These are phyloP conservation scores for Prunus dulcis DNA, from an alignment of 306 rosid genomes.

Conservation along the genomic window DNA sequence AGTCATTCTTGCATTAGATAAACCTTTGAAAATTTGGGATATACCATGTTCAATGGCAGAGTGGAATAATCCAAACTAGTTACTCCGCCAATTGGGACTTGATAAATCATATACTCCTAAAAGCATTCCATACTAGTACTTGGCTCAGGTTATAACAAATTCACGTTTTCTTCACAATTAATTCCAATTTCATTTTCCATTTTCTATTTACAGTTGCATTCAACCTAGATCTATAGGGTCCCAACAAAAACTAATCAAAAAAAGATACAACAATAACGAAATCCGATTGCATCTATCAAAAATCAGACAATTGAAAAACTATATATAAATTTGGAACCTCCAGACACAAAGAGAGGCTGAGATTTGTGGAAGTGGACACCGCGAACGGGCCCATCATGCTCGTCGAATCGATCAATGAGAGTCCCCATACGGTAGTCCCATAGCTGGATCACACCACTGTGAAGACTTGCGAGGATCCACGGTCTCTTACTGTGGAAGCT, in stretches of 20 bases:
- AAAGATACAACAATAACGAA: not conserved
- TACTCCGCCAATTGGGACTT: not conserved
- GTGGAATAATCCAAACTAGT: not conserved
- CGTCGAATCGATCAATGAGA: constrained; percentile 86
- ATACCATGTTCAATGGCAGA: not conserved
- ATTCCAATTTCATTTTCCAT: not conserved
- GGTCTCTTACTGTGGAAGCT: constrained; percentile 96
- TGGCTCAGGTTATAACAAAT: not conserved
- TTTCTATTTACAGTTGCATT: not conserved
- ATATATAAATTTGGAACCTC: constrained; percentile 50
- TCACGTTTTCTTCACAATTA: not conserved
- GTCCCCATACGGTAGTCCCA: constrained; percentile 99
- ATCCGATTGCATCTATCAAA: not conserved
- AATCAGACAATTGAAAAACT: not conserved
- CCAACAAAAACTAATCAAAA: not conserved
- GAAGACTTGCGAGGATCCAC: constrained; percentile 98
- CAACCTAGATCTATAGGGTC: not conserved
- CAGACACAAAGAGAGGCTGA: constrained; percentile 94
- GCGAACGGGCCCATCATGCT: constrained; percentile 97
- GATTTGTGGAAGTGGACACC: constrained; percentile 97
- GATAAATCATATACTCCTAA: not conserved
- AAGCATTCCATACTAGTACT: not conserved
- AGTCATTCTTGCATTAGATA: not conserved
- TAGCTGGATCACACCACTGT: constrained; percentile 98
- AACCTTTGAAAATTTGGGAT: not conserved